phyloP scores from a whole-genome alignment of 345 rosid genomes.

The Euphorbia lathyris region DNA sequence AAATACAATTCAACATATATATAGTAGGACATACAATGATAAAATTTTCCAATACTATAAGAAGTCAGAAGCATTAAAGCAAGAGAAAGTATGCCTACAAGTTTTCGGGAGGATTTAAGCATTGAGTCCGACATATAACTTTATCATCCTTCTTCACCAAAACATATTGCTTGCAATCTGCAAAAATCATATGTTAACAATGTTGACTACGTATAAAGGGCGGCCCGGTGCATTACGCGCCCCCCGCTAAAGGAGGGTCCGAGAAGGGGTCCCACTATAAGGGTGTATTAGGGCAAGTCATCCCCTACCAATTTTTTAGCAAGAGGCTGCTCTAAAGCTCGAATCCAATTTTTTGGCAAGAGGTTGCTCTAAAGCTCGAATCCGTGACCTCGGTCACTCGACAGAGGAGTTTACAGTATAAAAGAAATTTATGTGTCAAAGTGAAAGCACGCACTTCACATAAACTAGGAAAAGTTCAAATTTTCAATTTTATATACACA shows the following conservation, averaged over 20 bases:
- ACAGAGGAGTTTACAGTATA: too few relatives aligned
- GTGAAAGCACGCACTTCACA: background rate
- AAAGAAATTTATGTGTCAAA: background rate
- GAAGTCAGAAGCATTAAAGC: background rate
- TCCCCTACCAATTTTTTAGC: too few relatives aligned
- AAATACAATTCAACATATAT: background rate
- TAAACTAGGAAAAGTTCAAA: background rate
- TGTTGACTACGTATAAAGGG: too few relatives aligned
- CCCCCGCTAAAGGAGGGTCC: too few relatives aligned
- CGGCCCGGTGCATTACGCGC: too few relatives aligned
- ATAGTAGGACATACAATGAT: background rate
- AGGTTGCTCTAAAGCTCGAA: too few relatives aligned
- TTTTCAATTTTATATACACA: background rate
- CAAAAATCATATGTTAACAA: background rate
- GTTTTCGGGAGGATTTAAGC: slow-evolving; percentile 26
- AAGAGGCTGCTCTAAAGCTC: too few relatives aligned
- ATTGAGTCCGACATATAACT: slow-evolving; percentile 25
- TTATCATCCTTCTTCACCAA: slow-evolving; percentile 27
- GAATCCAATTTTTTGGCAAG: too few relatives aligned
- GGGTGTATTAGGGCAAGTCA: too few relatives aligned
- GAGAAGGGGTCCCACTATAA: too few relatives aligned
- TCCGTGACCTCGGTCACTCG: too few relatives aligned
- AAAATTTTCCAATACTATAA: background rate
- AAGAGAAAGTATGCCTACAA: slow-evolving; percentile 17
- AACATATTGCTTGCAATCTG: slow-evolving; percentile 14